Conservation (phyloP, 2,329 filamentous ascomycete species). For the Oidium heveae region DNA sequence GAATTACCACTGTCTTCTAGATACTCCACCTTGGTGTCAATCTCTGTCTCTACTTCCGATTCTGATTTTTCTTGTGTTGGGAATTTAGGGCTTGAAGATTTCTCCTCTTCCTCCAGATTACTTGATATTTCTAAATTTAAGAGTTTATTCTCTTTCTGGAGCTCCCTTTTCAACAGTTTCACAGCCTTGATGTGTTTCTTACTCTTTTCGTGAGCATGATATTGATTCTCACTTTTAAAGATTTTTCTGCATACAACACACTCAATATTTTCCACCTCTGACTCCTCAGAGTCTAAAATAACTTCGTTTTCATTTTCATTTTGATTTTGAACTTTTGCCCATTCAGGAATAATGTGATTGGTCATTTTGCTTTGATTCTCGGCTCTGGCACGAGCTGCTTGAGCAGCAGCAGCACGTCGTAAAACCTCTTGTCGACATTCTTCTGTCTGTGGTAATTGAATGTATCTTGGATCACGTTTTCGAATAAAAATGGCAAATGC, state of each 20-base stretch:
- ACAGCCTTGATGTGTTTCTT: conserved; percentile 87
- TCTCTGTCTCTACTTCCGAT: not conserved
- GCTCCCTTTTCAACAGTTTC: conserved; percentile 53
- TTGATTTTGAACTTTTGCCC: conserved; percentile 37
- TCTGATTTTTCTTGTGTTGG: too few species aligned
- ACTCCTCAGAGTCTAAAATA: conserved; percentile 30
- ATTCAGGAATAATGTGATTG: conserved; percentile 42
- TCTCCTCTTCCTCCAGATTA: not conserved
- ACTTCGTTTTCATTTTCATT: conserved; percentile 25
- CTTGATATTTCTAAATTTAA: conserved; percentile 21
- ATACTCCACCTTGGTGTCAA: not conserved
- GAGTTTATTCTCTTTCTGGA: conserved; percentile 53
- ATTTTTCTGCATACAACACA: conserved; percentile 56
- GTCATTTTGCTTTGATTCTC: conserved; percentile 53
- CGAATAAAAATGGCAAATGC: conserved; percentile 70
- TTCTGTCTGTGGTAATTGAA: conserved; percentile 51
- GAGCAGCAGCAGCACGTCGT: conserved; percentile 54
- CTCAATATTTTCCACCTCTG: conserved; percentile 32
- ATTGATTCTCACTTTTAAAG: conserved; percentile 84
- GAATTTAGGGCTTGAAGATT: not conserved
- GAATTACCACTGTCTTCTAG: not conserved
- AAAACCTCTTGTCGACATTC: conserved; percentile 56
- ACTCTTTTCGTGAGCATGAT: conserved; percentile 77
- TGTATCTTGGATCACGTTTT: conserved; percentile 73
- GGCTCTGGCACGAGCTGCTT: conserved; percentile 60